Conservation (phyloP, 2,329 filamentous ascomycete genomes). For the Tetracladium maxilliforme region DNA sequence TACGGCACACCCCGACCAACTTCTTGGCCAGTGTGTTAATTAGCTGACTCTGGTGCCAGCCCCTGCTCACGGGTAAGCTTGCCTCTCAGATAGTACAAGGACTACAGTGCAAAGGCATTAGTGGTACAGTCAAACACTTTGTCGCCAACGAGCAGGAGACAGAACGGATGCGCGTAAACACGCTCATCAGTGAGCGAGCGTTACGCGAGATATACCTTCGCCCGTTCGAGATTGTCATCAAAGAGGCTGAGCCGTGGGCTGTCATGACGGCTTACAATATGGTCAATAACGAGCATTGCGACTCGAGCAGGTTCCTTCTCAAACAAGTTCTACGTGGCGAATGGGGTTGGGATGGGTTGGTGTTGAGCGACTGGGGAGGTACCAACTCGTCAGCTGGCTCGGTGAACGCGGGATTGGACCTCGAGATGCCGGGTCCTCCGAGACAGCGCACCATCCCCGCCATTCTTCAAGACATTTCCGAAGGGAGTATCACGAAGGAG, state of each 20-base stretch:
- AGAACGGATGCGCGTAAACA: slow-evolving; percentile 18
- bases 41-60: slow-evolving; percentile 28
- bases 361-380: slow-evolving; percentile 32
- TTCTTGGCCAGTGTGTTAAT: slow-evolving; percentile 32
- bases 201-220: slow-evolving; percentile 26
- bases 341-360: slow-evolving; percentile 27
- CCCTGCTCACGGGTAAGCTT: slow-evolving; percentile 26
- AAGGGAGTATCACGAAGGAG: too few relatives aligned
- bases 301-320: slow-evolving; percentile 21
- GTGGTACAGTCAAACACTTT: slow-evolving; percentile 30
- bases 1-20: slow-evolving; percentile 33
- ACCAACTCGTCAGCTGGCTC: slow-evolving; percentile 38
- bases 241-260: slow-evolving; percentile 23
- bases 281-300: slow-evolving; percentile 27
- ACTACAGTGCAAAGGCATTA: slow-evolving; percentile 24
- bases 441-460: slow-evolving; percentile 26
- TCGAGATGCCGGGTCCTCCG: slow-evolving; percentile 45
- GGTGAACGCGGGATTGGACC: slow-evolving; percentile 34
- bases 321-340: slow-evolving; percentile 23
- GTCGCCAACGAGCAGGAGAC: slow-evolving; percentile 27
- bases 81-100: slow-evolving; percentile 26
- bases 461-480: too few relatives aligned
- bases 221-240: slow-evolving; percentile 28
- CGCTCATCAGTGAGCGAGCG: slow-evolving; percentile 20
- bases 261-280: slow-evolving; percentile 32